Evolutionary conservation across 2,329 filamentous ascomycete genomes (phyloP), one percentile per base, ranked within the genome.

Genomic region (Hymenoscyphus fructigenus): DNA sequence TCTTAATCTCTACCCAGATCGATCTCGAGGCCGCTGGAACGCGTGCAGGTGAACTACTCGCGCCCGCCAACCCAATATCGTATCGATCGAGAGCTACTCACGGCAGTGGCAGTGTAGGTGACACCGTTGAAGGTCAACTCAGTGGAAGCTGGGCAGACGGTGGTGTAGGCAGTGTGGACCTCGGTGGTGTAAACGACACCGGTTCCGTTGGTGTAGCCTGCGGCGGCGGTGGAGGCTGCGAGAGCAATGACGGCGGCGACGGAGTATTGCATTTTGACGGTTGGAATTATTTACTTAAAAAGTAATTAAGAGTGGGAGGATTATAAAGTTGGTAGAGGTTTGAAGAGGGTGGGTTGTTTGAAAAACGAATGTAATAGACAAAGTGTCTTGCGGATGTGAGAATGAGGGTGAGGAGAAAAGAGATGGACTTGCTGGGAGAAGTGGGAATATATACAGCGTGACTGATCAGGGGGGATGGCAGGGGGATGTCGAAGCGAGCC

Each of bases 111-210:
- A 67, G 79, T 82, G 77, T 83, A 83, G 70, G 83, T 84, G 63
- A 79, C 71, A 66, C 75, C 75, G 67, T 78, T 78, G 75, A 80
- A 77, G 59, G 79, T 78, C 67, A 85, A 70, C 59, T 76, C 75
- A 64, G 84, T 85, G 57, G 83, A 73, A 65, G 71, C 74, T 7
- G 84, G 82, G 81, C 84, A 86, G 78, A 79, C 83, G 66, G 82
- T 74, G 68, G 81, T 80, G 68, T 79, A 81, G 55, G 81, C 78
- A 66, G 76, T 84, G 67, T 83, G 79, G 67, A 83, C 76, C 71
- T 83, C 79, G 67, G 81, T 83, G 73, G 77, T 75, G 77, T 82
- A 82, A 80, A 64, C 64, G 74, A 82, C 76, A 53, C 62, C 59
- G 63, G 71, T 73, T 12, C 47, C 47, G 20, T 53, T 14, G 36